These are phyloP conservation scores for Massariosphaeria phaeospora DNA, from an alignment of 495 filamentous ascomycete genomes.

Conservation along the genomic window DNA sequence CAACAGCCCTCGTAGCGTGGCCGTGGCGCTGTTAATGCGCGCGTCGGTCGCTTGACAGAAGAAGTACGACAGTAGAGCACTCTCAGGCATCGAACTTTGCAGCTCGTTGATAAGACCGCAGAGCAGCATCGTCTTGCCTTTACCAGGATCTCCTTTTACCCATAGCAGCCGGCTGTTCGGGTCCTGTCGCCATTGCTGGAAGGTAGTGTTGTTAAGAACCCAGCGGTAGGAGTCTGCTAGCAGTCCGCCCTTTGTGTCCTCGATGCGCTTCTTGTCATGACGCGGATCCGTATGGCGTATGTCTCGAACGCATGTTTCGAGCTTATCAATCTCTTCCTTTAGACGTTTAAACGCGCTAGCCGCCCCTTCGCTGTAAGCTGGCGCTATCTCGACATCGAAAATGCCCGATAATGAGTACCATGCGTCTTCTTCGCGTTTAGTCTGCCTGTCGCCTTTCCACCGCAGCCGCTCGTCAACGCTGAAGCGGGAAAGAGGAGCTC, in stretches of 20 bases:
- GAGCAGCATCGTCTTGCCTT: not conserved
- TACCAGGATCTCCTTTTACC: not conserved
- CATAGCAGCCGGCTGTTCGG: not conserved
- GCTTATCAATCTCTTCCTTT: not conserved
- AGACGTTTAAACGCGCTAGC: constrained; percentile 1
- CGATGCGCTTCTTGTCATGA: not conserved
- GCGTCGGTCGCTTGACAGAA: not conserved
- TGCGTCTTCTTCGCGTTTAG: constrained; percentile 13
- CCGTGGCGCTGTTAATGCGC: constrained; percentile 20
- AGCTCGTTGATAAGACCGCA: not conserved
- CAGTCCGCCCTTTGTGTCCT: not conserved
- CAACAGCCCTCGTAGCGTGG: constrained; percentile 43
- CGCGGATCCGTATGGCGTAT: not conserved
- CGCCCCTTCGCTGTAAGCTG: constrained; percentile 9
- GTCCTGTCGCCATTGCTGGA: not conserved
- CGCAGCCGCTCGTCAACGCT: constrained; percentile 13
- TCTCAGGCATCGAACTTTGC: not conserved
- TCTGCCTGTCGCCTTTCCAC: constrained; percentile 21
- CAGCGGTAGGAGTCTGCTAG: not conserved
- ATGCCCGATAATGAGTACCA: constrained; percentile 15
- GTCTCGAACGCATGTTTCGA: not conserved
- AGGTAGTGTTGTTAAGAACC: not conserved
- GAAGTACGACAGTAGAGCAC: not conserved
- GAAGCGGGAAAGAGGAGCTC: constrained; percentile 10
- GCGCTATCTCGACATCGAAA: constrained; percentile 6